Percentiles rank a stretch among this genome's conserved stretches.
Conservation (phyloP, 2,329 filamentous ascomycete species). For the Didymosphaeria variabile region DNA sequence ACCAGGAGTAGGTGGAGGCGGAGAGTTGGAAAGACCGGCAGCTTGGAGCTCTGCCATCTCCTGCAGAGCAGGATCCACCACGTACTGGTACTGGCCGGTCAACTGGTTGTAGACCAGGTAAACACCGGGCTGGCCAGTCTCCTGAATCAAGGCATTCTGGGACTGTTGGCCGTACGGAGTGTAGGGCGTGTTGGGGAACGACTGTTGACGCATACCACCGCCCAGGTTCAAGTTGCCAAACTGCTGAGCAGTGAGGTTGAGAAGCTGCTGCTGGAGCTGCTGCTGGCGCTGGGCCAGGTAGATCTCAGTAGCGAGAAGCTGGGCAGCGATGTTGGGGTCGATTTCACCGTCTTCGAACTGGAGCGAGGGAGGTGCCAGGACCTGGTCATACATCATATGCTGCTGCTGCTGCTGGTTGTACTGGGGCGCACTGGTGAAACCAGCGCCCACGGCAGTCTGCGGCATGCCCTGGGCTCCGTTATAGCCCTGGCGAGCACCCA, state of each 20-base stretch:
- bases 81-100: constrained; percentile 84
- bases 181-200: constrained; percentile 61
- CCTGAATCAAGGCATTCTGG: constrained; percentile 70
- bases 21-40: constrained; percentile 53
- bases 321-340: constrained; percentile 86
- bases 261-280: constrained; percentile 90
- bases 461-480: constrained; percentile 57
- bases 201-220: constrained; percentile 54
- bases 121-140: constrained; percentile 76
- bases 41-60: constrained; percentile 34
- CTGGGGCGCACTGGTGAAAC: constrained; percentile 59
- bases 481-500: constrained; percentile 53
- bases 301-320: constrained; percentile 88
- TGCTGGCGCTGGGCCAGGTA: constrained; percentile 96
- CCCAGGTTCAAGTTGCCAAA: constrained; percentile 71
- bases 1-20: constrained; percentile 57
- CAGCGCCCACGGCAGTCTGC: constrained; percentile 67
- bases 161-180: constrained; percentile 72
- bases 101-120: constrained; percentile 85
- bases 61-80: constrained; percentile 72
- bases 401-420: constrained; percentile 60
- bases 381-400: constrained; percentile 78
- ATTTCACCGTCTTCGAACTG: constrained; percentile 76
- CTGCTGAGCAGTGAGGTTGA: constrained; percentile 72
- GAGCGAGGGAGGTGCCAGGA: constrained; percentile 83